Conservation (phyloP, 2,329 filamentous ascomycete genomes). For the Aspergillus hortae region DNA sequence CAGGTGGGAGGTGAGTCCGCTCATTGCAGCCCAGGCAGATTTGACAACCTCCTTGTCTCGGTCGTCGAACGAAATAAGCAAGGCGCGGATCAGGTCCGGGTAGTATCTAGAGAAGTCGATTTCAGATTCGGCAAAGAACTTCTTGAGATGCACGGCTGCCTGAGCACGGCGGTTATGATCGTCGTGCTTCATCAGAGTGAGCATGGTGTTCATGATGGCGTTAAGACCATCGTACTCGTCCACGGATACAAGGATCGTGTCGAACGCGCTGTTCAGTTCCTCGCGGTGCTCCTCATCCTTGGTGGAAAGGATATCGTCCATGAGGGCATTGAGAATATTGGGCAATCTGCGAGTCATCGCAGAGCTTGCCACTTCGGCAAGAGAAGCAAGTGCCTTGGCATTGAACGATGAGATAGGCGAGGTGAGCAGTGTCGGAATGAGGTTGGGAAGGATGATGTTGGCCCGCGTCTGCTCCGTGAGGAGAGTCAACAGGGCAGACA, state of each 20-base stretch:
- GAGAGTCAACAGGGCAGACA: conserved; percentile 87
- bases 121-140: conserved; percentile 76
- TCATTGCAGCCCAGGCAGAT: conserved; percentile 82
- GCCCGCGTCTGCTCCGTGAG: conserved; percentile 90
- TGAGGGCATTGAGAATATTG: conserved; percentile 84
- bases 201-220: conserved; percentile 89
- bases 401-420: conserved; percentile 93
- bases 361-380: conserved; percentile 84
- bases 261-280: conserved; percentile 78
- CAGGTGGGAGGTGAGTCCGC: conserved; percentile 80
- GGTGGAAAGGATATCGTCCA: conserved; percentile 79
- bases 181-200: conserved; percentile 84
- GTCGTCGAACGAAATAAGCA: conserved; percentile 92
- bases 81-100: conserved; percentile 84
- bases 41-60: conserved; percentile 79
- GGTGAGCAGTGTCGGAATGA: conserved; percentile 87
- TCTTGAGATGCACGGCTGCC: conserved; percentile 74
- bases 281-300: conserved; percentile 69
- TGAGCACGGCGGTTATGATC: conserved; percentile 80
- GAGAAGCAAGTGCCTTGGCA: conserved; percentile 84
- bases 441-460: conserved; percentile 93
- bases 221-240: conserved; percentile 96
- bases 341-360: conserved; percentile 89
- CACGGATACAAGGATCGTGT: conserved; percentile 85
- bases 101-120: conserved; percentile 95